A percentile compares a stretch with the other conserved stretches of the same genome.
Evolutionary conservation across 2,329 filamentous ascomycete genomes (phyloP).

Genomic region (Hansfordia pulvinata): DNA sequence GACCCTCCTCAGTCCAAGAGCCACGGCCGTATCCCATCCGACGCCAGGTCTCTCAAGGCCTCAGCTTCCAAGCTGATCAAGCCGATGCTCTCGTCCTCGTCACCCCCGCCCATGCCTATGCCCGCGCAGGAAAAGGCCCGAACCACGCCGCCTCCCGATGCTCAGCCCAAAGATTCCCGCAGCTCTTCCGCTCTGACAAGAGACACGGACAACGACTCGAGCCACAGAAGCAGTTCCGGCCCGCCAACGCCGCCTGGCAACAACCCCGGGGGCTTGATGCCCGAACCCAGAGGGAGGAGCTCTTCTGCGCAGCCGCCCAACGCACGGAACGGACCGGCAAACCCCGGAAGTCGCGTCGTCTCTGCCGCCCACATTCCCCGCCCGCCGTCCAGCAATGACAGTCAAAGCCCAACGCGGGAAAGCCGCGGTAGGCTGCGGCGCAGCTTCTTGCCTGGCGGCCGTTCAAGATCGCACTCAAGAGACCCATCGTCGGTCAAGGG

Average conservation of each 20-base stretch:
- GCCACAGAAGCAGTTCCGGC: no score
- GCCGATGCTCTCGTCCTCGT: no score
- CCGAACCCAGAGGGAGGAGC: conserved; percentile 28
- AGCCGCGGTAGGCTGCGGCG: conserved; percentile 29
- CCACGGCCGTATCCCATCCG: no score
- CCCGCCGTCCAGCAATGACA: conserved; percentile 22
- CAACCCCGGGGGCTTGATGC: conserved; percentile 12
- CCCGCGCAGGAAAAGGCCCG: no score
- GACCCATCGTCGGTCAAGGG: conserved; percentile 13
- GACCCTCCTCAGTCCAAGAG: no score
- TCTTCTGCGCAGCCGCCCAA: conserved; percentile 31
- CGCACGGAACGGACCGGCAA: conserved; percentile 10
- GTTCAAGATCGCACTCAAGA: conserved; percentile 36
- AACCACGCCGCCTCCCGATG: no score
- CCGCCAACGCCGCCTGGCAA: conserved; percentile 7
- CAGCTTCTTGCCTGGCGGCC: conserved; percentile 38
- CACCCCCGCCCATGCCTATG: no score
- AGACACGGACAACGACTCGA: no score
- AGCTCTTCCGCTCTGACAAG: no score
- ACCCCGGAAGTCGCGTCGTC: conserved; percentile 18
- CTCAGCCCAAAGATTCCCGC: no score
- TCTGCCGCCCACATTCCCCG: conserved; percentile 14
- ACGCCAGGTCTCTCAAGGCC: no score
- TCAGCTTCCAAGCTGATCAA: no score
- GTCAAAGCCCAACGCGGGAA: conserved; percentile 26